These are phyloP conservation scores for Penicillium sp. DNA, from an alignment of 2,329 filamentous ascomycete genomes.

Conservation along the genomic window DNA sequence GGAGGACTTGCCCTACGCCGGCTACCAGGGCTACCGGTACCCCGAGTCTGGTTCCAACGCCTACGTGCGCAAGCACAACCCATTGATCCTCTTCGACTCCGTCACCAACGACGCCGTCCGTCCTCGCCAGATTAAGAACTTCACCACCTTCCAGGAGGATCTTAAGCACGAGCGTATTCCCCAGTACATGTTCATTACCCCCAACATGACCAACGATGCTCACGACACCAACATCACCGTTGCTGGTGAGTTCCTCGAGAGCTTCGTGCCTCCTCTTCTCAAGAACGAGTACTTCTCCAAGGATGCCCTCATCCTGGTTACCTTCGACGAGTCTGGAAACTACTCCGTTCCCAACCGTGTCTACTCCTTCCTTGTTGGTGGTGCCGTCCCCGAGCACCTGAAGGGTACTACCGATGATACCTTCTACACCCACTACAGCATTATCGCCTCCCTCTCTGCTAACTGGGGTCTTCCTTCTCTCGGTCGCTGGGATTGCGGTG, in stretches of 20 bases:
- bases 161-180: constrained; percentile 64
- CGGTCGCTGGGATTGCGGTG: constrained; percentile 70
- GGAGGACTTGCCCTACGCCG: constrained; percentile 74
- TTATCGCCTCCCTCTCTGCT: constrained; percentile 65
- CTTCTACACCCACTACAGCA: constrained; percentile 74
- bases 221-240: constrained; percentile 72
- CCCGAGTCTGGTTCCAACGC: constrained; percentile 68
- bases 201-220: constrained; percentile 64
- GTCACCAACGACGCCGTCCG: constrained; percentile 61
- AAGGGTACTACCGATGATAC: constrained; percentile 67
- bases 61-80: constrained; percentile 83
- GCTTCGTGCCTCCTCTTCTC: constrained; percentile 71
- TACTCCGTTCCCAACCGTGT: constrained; percentile 69
- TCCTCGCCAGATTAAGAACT: constrained; percentile 71
- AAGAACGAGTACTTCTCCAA: constrained; percentile 70
- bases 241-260: constrained; percentile 67
- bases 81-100: constrained; percentile 65
- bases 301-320: constrained; percentile 73
- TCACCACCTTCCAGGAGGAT: constrained; percentile 68
- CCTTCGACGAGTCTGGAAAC: constrained; percentile 76
- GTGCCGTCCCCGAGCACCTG: constrained; percentile 66
- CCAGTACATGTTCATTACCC: constrained; percentile 62
- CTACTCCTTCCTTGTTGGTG: constrained; percentile 71
- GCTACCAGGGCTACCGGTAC: constrained; percentile 66
- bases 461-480: constrained; percentile 72